Conservation (phyloP, 805 yeast genomes). For the Debaryomyces maramus region DNA sequence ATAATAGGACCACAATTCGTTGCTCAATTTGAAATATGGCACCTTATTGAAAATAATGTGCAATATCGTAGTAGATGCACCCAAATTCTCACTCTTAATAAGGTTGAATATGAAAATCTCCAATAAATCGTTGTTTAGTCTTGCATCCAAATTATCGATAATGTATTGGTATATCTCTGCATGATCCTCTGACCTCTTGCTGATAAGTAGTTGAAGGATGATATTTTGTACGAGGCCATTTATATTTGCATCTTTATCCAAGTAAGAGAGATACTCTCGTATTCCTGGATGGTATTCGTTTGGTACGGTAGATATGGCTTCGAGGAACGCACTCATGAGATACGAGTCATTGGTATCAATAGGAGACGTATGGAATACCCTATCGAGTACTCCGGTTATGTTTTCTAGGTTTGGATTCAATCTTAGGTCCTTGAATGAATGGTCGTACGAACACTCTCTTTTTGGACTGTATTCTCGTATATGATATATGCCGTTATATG, state of each 20-base stretch:
- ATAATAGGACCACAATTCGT: conserved; percentile 36
- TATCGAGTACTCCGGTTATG: not conserved
- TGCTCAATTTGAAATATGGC: conserved; percentile 20
- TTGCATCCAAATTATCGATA: conserved; percentile 6
- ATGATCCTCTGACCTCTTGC: not conserved
- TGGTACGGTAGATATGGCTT: not conserved
- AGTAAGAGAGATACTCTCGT: not conserved
- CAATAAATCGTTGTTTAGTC: conserved; percentile 15
- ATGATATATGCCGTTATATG: not conserved
- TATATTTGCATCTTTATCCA: not conserved
- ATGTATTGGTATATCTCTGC: conserved; percentile 10
- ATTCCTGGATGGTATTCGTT: not conserved
- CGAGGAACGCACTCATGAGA: not conserved
- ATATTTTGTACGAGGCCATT: conserved; percentile 1
- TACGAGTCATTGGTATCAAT: not conserved
- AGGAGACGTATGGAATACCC: not conserved
- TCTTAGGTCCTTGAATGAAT: not conserved
- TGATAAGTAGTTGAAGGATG: not conserved
- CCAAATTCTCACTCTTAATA: conserved; percentile 18
- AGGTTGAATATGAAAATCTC: conserved; percentile 25
- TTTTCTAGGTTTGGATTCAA: not conserved
- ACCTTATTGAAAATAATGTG: conserved; percentile 23
- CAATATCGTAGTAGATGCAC: conserved; percentile 25
- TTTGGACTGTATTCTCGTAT: not conserved
- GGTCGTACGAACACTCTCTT: not conserved